Conservation (phyloP, 2,329 filamentous ascomycete genomes). For the Cladosporium velox region DNA sequence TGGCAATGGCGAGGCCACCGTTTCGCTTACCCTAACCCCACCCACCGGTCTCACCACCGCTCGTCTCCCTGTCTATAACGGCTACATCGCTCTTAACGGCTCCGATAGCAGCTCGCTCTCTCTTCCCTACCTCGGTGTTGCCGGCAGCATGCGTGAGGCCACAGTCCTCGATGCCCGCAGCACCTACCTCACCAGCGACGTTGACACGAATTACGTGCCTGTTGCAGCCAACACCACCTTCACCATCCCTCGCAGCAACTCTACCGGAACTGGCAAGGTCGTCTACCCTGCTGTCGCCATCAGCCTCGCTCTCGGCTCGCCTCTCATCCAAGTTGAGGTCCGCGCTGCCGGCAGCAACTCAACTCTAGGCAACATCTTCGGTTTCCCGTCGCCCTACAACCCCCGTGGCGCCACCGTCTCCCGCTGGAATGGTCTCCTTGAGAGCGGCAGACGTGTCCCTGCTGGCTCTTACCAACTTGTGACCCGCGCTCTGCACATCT, state of each 20-base stretch:
- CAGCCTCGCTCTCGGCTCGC: slow-evolving; percentile 28
- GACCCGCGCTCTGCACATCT: slow-evolving; percentile 35
- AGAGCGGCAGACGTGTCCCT: slow-evolving; percentile 32
- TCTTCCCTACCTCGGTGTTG: slow-evolving; percentile 39
- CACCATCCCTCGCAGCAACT: slow-evolving; percentile 28
- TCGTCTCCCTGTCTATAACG: slow-evolving; percentile 38
- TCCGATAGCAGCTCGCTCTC: slow-evolving; percentile 31
- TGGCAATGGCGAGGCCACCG: slow-evolving; percentile 26
- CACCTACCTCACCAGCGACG: slow-evolving; percentile 28
- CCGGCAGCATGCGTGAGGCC: slow-evolving; percentile 27
- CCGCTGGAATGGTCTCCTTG: slow-evolving; percentile 32
- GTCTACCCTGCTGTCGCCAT: slow-evolving; percentile 30
- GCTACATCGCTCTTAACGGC: slow-evolving; percentile 35
- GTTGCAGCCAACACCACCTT: slow-evolving; percentile 26
- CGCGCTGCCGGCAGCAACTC: slow-evolving; percentile 16
- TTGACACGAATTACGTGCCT: slow-evolving; percentile 23
- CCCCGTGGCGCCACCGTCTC: slow-evolving; percentile 25
- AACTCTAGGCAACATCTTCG: slow-evolving; percentile 25
- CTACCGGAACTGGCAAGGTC: slow-evolving; percentile 25
- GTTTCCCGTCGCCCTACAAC: slow-evolving; percentile 26
- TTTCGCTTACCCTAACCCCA: slow-evolving; percentile 28
- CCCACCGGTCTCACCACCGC: slow-evolving; percentile 28
- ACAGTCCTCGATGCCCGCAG: slow-evolving; percentile 31
- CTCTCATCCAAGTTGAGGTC: slow-evolving; percentile 24
- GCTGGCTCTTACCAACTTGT: slow-evolving; percentile 35